Conservation (phyloP, 2,329 filamentous ascomycete species). For the Diplodia sapinea region DNA sequence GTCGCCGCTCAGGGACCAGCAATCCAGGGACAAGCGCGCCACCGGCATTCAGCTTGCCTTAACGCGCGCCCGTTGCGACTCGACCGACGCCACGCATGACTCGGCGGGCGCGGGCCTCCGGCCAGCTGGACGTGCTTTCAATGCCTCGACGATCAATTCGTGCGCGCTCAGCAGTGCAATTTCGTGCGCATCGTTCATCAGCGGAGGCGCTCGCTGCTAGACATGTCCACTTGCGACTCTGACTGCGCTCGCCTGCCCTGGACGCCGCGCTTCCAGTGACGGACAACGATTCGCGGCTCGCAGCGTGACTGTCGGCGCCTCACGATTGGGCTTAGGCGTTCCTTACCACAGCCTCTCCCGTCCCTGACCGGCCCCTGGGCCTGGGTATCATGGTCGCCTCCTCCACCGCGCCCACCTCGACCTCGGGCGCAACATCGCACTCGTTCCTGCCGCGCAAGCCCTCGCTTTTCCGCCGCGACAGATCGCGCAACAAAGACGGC, state of each 20-base stretch:
- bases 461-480: constrained; percentile 30
- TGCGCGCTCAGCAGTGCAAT: constrained; percentile 12
- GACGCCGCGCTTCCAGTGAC: constrained; percentile 18
- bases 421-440: constrained; percentile 18
- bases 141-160: constrained; percentile 24
- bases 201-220: constrained; percentile 6
- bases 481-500: constrained; percentile 17
- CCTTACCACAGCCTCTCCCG: constrained; percentile 13
- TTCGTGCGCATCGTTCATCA: constrained; percentile 20
- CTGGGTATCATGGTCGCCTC: constrained; percentile 29
- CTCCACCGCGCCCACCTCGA: constrained; percentile 16
- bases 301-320: constrained; percentile 20
- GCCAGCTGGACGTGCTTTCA: constrained; percentile 12
- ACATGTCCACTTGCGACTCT: constrained; percentile 24
- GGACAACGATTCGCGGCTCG: constrained; percentile 18
- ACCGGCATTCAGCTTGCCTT: neutral
- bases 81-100: constrained; percentile 14
- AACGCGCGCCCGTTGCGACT: constrained; percentile 6
- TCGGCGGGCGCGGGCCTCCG: constrained; percentile 13
- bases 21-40: constrained; percentile 4
- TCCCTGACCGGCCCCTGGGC: constrained; percentile 24
- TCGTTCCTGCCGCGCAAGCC: constrained; percentile 31
- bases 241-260: constrained; percentile 17
- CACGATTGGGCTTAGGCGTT: constrained; percentile 10
- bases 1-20: constrained; percentile 9